Base-by-base conservation (phyloP, 169 alveolate genomes). In the Plasmodium ovale region DNA sequence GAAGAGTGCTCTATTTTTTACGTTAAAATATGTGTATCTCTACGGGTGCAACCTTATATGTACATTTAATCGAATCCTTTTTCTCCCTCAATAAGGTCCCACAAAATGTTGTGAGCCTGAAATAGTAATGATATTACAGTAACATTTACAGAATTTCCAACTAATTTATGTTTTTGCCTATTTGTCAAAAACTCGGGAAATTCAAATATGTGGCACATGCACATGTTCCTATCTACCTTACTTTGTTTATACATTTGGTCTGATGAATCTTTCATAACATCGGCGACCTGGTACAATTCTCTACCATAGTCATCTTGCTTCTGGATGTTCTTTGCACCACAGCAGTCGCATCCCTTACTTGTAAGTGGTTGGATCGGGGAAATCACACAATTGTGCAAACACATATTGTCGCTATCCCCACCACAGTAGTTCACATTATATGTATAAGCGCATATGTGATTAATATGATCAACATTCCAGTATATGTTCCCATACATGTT, bases 131-230 rank as follows among this genome's bases (percentile, higher is more conserved):
- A 37, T 82, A 82, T 82, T 0, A 82, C 90, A 31, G 54, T 53
- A 21, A 65, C 84, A 58, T 68, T 82, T 23, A 82, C 90, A 37
- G 90, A 82, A 68, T 82, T 82, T 29, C 90, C 90, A 65, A 82
- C 58, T 70, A 82, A 37, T 82, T 82, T 82, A 70, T 65, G 27
- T 29, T 67, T 82, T 67, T 82, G 90, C 44, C 84, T 64, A 59
- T 59, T 68, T 54, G 90, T 65, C 59, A 82, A 51, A 65, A 82
- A 49, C 0, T 68, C 67, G 5, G 82, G 90, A 82, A 82, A 82
- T 35, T 29, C 44, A 68, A 82, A 82, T 67, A 67, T 72, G 35
- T 68, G 90, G 21, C 90, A 82, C 10, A 58, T 35, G 25, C 90
- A 82, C 42, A 10, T 59, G 10, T 56, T 72, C 21, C 31, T 35